Percentiles rank a stretch among this genome's conserved stretches.
phyloP scores from a whole-genome alignment of 2,329 filamentous ascomycete species.

The Claviceps arundinis region DNA sequence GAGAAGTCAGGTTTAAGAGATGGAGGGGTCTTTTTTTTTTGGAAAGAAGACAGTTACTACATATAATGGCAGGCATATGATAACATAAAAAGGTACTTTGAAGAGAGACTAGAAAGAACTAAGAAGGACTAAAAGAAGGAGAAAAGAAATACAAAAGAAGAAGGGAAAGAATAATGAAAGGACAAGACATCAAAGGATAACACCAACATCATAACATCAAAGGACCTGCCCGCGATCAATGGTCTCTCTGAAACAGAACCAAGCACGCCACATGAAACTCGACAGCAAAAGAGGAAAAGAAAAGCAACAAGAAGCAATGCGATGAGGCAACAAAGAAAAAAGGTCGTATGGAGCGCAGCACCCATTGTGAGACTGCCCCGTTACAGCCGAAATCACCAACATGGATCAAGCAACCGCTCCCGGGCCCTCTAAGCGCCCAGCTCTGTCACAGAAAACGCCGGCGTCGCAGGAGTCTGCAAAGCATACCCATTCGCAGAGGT shows the following conservation, averaged over 20 bases:
- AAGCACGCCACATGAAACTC: not conserved
- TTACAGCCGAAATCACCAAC: too few species aligned
- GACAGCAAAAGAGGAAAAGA: not conserved
- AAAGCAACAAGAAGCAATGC: not conserved
- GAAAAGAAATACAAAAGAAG: not conserved
- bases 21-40: too few species aligned
- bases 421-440: conserved; percentile 17
- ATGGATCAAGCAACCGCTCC: too few species aligned
- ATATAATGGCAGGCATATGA: too few species aligned
- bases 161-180: not conserved
- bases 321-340: too few species aligned
- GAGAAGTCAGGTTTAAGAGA: too few species aligned
- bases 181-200: not conserved
- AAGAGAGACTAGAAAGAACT: not conserved
- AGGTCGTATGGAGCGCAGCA: too few species aligned
- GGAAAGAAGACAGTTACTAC: too few species aligned
- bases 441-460: conserved; percentile 24
- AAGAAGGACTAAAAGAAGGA: not conserved
- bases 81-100: too few species aligned
- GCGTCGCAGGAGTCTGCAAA: conserved; percentile 24
- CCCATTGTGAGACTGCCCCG: too few species aligned
- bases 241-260: not conserved
- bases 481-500: conserved; percentile 24
- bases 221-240: not conserved
- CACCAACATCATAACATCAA: not conserved